These are phyloP conservation scores for Gynochthodes officinalis DNA, from an alignment of 257 asterid species.

Conservation along the genomic window DNA sequence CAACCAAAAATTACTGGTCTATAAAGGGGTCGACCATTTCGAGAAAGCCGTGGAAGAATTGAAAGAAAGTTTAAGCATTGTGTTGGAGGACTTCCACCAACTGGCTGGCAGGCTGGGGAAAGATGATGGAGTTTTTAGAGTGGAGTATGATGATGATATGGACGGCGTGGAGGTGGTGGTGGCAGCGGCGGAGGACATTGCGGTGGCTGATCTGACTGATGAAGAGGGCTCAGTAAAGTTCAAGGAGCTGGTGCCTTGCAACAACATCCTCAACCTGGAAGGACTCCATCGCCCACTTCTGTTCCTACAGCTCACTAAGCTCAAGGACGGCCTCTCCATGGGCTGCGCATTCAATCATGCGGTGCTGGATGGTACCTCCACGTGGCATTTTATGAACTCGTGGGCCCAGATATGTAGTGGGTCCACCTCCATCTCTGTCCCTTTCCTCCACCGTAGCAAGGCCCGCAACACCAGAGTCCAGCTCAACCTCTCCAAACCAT, in stretches of 20 bases:
- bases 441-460: constrained; percentile 85
- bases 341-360: constrained; percentile 98
- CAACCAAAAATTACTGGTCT: constrained; percentile 79
- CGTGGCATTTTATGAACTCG: constrained; percentile 98
- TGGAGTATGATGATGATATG: constrained; percentile 78
- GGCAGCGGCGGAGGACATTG: constrained; percentile 59
- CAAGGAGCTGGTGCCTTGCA: constrained; percentile 73
- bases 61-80: constrained; percentile 61
- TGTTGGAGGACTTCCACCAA: constrained; percentile 84
- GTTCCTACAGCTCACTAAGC: constrained; percentile 86
- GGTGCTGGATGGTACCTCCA: constrained; percentile 89
- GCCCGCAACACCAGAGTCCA: constrained; percentile 75
- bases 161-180: constrained; percentile 70
- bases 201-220: constrained; percentile 67
- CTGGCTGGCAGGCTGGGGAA: constrained; percentile 82
- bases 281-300: constrained; percentile 82
- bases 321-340: constrained; percentile 80
- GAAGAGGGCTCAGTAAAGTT: constrained; percentile 67
- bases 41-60: constrained; percentile 46
- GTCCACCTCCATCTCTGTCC: constrained; percentile 50
- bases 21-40: constrained; percentile 40
- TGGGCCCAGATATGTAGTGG: constrained; percentile 83
- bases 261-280: constrained; percentile 67
- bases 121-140: constrained; percentile 86
- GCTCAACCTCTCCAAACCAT: constrained; percentile 85